A percentile compares a stretch with the other conserved stretches of the same genome.
phyloP scores from a whole-genome alignment of 352 stramenopile species.

The Phytophthora litchii region DNA sequence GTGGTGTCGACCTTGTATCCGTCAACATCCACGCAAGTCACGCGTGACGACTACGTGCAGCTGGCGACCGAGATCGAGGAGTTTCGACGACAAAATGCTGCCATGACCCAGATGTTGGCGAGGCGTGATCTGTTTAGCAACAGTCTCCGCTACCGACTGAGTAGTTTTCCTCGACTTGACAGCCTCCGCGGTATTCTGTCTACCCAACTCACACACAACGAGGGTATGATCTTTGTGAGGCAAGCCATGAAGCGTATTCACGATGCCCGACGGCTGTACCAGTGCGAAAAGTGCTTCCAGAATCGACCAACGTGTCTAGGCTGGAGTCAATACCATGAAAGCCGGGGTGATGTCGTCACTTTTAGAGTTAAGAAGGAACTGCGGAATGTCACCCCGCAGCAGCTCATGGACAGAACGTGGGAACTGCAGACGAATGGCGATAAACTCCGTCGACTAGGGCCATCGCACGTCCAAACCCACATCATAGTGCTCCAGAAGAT shows the following conservation, averaged over 20 bases:
- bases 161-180: conserved; percentile 17
- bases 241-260: conserved; percentile 23
- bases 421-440: conserved; percentile 26
- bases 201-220: conserved; percentile 24
- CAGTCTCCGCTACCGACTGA: conserved; percentile 45
- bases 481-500: conserved; percentile 36
- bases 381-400: conserved; percentile 13
- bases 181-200: conserved; percentile 12
- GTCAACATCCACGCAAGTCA: background rate
- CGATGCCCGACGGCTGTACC: conserved; percentile 30
- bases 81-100: conserved; percentile 43
- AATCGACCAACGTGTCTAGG: conserved; percentile 41
- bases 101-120: conserved; percentile 35
- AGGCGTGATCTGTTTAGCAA: conserved; percentile 51
- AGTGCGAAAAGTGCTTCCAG: conserved; percentile 17
- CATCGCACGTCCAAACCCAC: conserved; percentile 22
- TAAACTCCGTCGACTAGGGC: conserved; percentile 28
- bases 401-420: conserved; percentile 33
- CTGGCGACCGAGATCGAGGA: conserved; percentile 43
- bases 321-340: conserved; percentile 46
- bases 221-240: conserved; percentile 21
- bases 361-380: conserved; percentile 45
- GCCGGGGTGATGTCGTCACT: conserved; percentile 27
- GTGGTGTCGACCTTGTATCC: conserved; percentile 1
- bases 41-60: conserved; percentile 35